Evolutionary conservation across 139 green algal genomes (phyloP).

Genomic region (Asterochloris erici): DNA sequence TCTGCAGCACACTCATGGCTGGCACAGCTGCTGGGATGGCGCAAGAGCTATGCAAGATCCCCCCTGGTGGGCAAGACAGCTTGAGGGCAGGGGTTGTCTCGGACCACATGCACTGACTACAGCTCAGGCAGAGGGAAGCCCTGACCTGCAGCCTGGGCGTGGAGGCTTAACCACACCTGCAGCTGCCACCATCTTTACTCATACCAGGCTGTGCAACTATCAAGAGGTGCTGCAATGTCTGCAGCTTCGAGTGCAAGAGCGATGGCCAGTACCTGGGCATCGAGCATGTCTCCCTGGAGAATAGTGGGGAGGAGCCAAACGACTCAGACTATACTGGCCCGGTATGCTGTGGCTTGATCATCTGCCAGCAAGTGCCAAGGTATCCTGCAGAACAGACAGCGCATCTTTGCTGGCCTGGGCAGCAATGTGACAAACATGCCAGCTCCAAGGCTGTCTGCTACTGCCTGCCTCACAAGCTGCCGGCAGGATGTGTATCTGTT

Average conservation of each 20-base stretch:
- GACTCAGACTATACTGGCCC: constrained; percentile 8
- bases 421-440: background rate
- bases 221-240: background rate
- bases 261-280: constrained; percentile 20
- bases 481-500: too few species aligned
- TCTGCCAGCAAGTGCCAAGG: background rate
- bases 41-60: too few species aligned
- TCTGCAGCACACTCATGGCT: too few species aligned
- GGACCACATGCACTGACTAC: background rate
- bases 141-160: background rate
- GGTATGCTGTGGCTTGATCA: background rate
- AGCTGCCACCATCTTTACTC: background rate
- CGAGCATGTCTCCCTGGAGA: constrained; percentile 12
- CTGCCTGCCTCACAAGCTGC: background rate
- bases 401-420: background rate
- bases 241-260: constrained; percentile 16
- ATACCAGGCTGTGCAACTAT: background rate
- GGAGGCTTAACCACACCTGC: background rate
- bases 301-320: background rate
- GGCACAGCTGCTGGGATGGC: too few species aligned
- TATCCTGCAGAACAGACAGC: background rate
- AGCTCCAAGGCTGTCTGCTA: background rate
- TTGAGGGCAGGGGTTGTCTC: background rate
- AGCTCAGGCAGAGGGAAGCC: background rate
- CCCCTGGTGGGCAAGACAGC: background rate